These are phyloP conservation scores for Aspergillus nomiae DNA, from an alignment of 2,329 filamentous ascomycete genomes.

Conservation along the genomic window DNA sequence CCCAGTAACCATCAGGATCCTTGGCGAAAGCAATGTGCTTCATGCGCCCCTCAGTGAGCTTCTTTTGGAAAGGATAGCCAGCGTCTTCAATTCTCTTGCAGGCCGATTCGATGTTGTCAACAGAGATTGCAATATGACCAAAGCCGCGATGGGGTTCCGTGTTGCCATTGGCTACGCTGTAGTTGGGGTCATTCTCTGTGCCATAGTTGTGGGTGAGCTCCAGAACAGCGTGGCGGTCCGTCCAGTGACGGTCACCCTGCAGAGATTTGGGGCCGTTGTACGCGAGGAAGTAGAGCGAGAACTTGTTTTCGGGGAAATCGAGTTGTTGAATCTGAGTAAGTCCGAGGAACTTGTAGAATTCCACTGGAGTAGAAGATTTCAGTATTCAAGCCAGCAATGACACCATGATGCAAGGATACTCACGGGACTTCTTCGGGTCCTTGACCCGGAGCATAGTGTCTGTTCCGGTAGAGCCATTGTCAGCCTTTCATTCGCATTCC, in stretches of 20 bases:
- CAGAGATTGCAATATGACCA: slow-evolving; percentile 81
- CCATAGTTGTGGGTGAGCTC: slow-evolving; percentile 86
- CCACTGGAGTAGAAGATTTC: slow-evolving; percentile 55
- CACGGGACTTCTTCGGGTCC: slow-evolving; percentile 79
- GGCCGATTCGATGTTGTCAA: slow-evolving; percentile 83
- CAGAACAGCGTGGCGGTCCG: slow-evolving; percentile 83
- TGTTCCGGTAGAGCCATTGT: slow-evolving; percentile 24
- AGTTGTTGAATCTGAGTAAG: slow-evolving; percentile 82
- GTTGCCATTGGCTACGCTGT: slow-evolving; percentile 85
- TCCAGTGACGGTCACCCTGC: slow-evolving; percentile 72
- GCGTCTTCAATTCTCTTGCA: slow-evolving; percentile 87
- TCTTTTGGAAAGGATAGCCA: slow-evolving; percentile 95
- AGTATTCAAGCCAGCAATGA: neutral
- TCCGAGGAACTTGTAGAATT: slow-evolving; percentile 93
- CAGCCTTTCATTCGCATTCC: slow-evolving; percentile 10
- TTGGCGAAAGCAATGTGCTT: slow-evolving; percentile 84
- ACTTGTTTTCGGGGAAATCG: slow-evolving; percentile 82
- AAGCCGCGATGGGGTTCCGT: slow-evolving; percentile 81
- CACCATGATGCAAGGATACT: slow-evolving; percentile 19
- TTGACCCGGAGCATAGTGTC: slow-evolving; percentile 83
- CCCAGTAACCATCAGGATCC: slow-evolving; percentile 83
- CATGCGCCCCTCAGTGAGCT: slow-evolving; percentile 85
- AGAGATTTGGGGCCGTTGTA: slow-evolving; percentile 76
- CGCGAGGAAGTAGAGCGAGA: slow-evolving; percentile 92
- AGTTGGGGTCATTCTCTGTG: slow-evolving; percentile 80